Percentiles rank a stretch among this genome's conserved stretches.
These are phyloP conservation scores for Avena sativa DNA, from an alignment of 176 grass and related monocot species.

Conservation along the genomic window DNA sequence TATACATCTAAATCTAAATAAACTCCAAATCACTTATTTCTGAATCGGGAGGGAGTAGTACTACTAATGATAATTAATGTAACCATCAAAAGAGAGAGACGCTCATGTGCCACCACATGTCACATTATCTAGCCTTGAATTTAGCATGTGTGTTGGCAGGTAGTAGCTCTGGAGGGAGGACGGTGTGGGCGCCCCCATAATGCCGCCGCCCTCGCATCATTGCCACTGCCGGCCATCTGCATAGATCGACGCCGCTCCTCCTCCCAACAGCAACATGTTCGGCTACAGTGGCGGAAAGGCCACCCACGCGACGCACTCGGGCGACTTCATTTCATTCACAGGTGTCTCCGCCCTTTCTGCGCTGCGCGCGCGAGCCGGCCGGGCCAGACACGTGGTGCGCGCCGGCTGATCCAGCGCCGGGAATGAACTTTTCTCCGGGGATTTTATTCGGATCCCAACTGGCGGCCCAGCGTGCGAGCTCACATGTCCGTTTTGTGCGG, in stretches of 20 bases:
- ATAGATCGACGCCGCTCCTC: neutral
- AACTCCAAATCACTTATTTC: too few species aligned
- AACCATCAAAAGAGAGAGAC: neutral
- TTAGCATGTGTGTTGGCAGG: constrained; percentile 1
- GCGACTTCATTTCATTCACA: neutral
- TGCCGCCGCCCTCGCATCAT: constrained; percentile 20
- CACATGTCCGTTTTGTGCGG: constrained; percentile 42
- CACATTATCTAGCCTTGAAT: constrained; percentile 14
- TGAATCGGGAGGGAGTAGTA: too few species aligned
- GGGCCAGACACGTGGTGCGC: neutral
- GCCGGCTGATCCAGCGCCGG: neutral
- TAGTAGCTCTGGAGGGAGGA: neutral
- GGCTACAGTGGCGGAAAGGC: neutral
- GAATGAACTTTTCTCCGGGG: neutral
- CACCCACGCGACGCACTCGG: neutral
- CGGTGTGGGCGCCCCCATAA: constrained; percentile 22
- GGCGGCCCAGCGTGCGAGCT: neutral
- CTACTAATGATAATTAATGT: neutral
- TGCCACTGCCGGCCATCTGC: neutral
- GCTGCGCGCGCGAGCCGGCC: neutral
- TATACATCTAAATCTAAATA: too few species aligned
- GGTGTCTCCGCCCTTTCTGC: neutral
- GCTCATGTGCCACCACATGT: constrained; percentile 19
- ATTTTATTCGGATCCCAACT: constrained; percentile 28
- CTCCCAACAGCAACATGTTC: constrained; percentile 6